Evolutionary conservation across 1,139 yeast species (phyloP).

Genomic region (Yamadazyma trypodendri): DNA sequence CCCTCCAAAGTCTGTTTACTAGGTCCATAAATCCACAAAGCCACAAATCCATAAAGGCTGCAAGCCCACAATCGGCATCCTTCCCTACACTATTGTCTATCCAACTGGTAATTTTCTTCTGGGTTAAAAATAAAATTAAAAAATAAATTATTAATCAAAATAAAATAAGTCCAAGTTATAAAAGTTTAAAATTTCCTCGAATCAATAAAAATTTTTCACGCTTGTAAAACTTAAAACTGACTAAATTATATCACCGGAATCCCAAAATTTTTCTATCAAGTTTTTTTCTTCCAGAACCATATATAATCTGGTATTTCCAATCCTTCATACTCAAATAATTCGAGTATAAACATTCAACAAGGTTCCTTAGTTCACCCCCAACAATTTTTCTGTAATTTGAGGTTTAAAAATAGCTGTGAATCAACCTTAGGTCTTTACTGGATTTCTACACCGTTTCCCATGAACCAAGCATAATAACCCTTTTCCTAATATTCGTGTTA

Average conservation of each 20-base stretch:
- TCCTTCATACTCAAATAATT: neutral
- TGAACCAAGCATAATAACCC: neutral
- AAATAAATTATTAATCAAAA: neutral
- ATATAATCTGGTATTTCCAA: neutral
- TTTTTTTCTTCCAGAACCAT: neutral
- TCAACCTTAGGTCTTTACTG: neutral
- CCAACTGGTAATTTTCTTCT: neutral
- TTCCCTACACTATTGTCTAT: too few species aligned
- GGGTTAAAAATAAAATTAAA: neutral
- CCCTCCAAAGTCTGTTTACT: neutral
- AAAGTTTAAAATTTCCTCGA: constrained; percentile 1
- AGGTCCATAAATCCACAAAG: neutral
- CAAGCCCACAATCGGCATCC: too few species aligned
- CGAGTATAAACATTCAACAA: neutral
- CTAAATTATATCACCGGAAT: neutral
- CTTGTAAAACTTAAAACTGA: neutral
- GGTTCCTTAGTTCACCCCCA: neutral
- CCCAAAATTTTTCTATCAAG: neutral
- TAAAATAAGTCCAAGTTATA: neutral
- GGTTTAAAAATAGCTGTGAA: neutral
- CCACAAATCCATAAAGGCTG: too few species aligned
- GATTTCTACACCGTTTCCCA: neutral
- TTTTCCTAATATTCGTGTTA: too few species aligned
- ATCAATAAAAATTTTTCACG: constrained; percentile 2
- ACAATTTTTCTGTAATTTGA: neutral